Percentiles rank a stretch among this genome's conserved stretches.
Evolutionary conservation across 345 rosid species (phyloP).

Genomic region (Psidium guajava): DNA sequence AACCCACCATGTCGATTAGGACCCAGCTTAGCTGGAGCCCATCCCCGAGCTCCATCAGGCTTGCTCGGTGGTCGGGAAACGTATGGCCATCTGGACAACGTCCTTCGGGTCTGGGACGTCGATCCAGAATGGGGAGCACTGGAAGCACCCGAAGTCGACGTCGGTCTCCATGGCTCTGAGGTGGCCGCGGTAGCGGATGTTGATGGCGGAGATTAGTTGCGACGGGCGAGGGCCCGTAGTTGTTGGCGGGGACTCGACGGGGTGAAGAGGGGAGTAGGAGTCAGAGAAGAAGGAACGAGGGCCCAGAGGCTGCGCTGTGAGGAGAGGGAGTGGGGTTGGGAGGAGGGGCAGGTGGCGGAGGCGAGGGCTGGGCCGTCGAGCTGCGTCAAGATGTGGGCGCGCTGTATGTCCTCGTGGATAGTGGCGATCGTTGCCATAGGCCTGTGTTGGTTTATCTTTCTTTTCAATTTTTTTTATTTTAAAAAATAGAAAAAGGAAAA

Average conservation of each 20-base stretch:
- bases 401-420: too few relatives aligned
- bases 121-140: conserved; percentile 5
- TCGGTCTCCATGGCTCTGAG: background rate
- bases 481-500: too few relatives aligned
- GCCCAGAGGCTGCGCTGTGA: too few relatives aligned
- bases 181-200: background rate
- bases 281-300: conserved; percentile 48
- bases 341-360: too few relatives aligned
- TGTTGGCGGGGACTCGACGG: background rate
- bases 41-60: background rate
- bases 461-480: too few relatives aligned
- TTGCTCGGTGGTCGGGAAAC: background rate
- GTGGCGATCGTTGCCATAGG: too few relatives aligned
- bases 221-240: background rate
- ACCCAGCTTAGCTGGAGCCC: conserved; percentile 8
- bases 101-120: conserved; percentile 6
- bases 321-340: too few relatives aligned
- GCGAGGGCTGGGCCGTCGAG: too few relatives aligned
- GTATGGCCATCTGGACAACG: background rate
- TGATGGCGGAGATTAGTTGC: conserved; percentile 5
- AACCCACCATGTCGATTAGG: background rate
- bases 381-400: too few relatives aligned
- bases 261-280: conserved; percentile 21
- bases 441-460: too few relatives aligned
- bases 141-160: conserved; percentile 1